Conservation (phyloP, 306 rosid species). For the Inga laurina region DNA sequence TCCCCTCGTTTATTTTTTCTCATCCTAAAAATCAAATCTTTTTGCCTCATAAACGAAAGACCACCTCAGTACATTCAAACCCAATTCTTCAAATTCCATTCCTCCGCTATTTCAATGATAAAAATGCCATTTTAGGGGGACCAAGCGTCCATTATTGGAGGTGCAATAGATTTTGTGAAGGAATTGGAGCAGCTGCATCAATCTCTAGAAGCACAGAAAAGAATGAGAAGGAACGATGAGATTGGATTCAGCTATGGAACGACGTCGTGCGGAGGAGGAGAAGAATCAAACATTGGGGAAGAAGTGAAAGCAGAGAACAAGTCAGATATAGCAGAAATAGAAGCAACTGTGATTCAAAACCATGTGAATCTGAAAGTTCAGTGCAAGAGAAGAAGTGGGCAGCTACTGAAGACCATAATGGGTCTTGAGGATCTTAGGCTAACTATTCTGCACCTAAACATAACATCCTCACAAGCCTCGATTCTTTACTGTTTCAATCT, state of each 20-base stretch:
- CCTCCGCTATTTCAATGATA: neutral
- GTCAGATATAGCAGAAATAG: conserved; percentile 68
- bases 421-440: conserved; percentile 83
- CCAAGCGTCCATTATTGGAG: conserved; percentile 96
- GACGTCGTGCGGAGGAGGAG: conserved; percentile 57
- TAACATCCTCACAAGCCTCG: conserved; percentile 60
- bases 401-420: conserved; percentile 69
- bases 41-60: conserved; percentile 1
- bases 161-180: conserved; percentile 96
- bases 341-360: conserved; percentile 77
- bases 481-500: conserved; percentile 90
- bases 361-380: conserved; percentile 91
- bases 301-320: conserved; percentile 64
- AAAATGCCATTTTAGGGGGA: conserved; percentile 63
- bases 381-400: conserved; percentile 62
- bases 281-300: conserved; percentile 33
- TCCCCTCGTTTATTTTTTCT: conserved; percentile 15
- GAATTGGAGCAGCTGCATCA: conserved; percentile 84
- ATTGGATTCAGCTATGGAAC: conserved; percentile 41
- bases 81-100: neutral
- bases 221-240: conserved; percentile 50
- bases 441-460: conserved; percentile 82
- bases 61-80: neutral
- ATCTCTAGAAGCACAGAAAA: conserved; percentile 76
- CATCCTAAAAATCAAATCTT: conserved; percentile 38